Evolutionary conservation across 352 stramenopile species (phyloP), one percentile per base, ranked within the genome.

Genomic region (Hyaloperonospora brassicae): DNA sequence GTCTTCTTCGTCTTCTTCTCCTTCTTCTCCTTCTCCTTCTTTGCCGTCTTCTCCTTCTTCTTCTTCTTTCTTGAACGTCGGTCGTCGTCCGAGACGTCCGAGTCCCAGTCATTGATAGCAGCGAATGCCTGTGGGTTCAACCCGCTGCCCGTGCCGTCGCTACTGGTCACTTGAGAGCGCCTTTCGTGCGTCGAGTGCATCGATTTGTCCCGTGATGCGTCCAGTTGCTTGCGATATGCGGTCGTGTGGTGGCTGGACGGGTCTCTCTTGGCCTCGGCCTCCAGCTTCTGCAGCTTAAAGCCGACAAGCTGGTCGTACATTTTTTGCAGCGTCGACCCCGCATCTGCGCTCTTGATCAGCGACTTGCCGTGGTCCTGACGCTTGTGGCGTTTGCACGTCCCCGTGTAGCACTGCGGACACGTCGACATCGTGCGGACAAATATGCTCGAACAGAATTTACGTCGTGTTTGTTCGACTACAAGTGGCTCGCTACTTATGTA

Each of bases 321-420:
- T 55, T 89, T 89, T 57, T 85, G 57, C 25, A 89, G 60, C 46
- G 77, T 89, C 10, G 72, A 67, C 59, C 86, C 63, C 27, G 76
- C 65, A 55, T 84, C 79, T 11, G 47, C 56, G 30, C 66, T 72
- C 54, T 73, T 65, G 17, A 77, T 61, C 31, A 67, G 55, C 24
- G 73, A 87, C n/a, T 75, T 75, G 30, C 76, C 79, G 57, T 87
- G 66, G 52, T 89, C 79, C 58, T 89, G 79, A 2, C 49, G 55
- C 39, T 48, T 49, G 61, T 89, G 79, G 31, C 77, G 74, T 50
- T 66, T 68, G 65, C 79, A 89, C 36, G 77, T 89, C 10, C 79
- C 73, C 12, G 79, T 89, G 64, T 86, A 89, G 72, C 79, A 89
- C 57, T 89, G 79, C 44, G 79, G 79, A 56, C 79, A 89, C 55